Evolutionary conservation across 2,329 filamentous ascomycete species (phyloP).

Genomic region (Chrysoporthe cubensis): DNA sequence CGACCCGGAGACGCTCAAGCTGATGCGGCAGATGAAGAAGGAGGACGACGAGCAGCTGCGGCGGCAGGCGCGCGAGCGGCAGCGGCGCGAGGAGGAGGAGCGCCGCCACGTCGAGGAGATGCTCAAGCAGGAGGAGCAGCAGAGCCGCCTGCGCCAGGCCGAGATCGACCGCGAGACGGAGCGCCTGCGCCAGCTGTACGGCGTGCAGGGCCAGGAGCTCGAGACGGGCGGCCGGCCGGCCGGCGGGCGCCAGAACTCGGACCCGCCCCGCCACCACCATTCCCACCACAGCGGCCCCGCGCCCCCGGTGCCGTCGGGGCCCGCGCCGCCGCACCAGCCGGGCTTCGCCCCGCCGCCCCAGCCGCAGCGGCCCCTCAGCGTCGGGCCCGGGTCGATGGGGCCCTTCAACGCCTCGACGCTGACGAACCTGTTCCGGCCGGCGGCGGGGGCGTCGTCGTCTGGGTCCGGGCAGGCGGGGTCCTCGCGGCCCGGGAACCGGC

Average conservation of each 20-base stretch:
- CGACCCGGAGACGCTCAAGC: conserved; percentile 77
- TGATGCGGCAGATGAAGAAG: conserved; percentile 59
- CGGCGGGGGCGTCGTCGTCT: conserved; percentile 21
- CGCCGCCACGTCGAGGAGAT: conserved; percentile 65
- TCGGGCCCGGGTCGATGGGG: conserved; percentile 42
- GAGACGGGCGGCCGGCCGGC: conserved; percentile 32
- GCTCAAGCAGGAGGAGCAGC: conserved; percentile 68
- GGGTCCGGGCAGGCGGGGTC: conserved; percentile 29
- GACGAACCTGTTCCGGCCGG: conserved; percentile 38
- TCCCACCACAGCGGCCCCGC: neutral
- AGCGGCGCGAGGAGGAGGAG: conserved; percentile 58
- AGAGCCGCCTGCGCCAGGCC: conserved; percentile 58
- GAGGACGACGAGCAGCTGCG: conserved; percentile 56
- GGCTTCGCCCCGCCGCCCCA: conserved; percentile 31
- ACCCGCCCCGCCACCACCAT: conserved; percentile 29
- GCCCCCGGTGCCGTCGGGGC: neutral
- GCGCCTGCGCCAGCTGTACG: conserved; percentile 71
- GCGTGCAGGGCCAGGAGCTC: conserved; percentile 54
- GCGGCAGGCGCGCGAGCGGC: conserved; percentile 51
- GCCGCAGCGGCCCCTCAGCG: conserved; percentile 49
- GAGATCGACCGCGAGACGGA: conserved; percentile 82
- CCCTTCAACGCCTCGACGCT: conserved; percentile 30
- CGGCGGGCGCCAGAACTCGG: conserved; percentile 16
- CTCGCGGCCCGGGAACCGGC: conserved; percentile 31
- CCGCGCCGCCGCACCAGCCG: conserved; percentile 30